Conservation (phyloP, 441 rosid genomes). For the Theobroma grandiflorum region DNA sequence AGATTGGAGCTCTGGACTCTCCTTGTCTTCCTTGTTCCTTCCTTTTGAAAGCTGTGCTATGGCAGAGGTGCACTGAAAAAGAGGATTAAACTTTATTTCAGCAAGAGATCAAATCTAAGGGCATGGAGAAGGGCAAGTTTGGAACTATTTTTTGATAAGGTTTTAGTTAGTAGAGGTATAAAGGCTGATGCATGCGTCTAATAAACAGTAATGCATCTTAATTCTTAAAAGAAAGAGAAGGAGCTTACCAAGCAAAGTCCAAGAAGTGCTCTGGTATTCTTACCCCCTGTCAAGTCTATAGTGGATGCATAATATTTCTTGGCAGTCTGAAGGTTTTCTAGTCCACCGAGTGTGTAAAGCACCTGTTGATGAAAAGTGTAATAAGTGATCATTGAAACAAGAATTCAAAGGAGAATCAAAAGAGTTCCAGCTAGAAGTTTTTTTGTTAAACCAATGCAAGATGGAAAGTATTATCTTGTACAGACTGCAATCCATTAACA, state of each 20-base stretch:
- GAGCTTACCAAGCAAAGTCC: constrained; percentile 91
- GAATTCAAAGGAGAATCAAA: not conserved
- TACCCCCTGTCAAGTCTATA: constrained; percentile 88
- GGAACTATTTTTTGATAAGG: not conserved
- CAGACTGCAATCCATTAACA: not conserved
- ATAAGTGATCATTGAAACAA: not conserved
- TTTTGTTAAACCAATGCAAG: constrained; percentile 2
- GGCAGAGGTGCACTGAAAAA: constrained; percentile 77
- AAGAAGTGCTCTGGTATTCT: constrained; percentile 87
- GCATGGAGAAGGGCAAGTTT: not conserved
- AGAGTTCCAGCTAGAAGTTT: constrained; percentile 1
- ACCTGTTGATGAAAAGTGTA: constrained; percentile 56
- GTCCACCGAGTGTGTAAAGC: constrained; percentile 92
- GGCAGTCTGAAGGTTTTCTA: constrained; percentile 84
- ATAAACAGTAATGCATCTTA: not conserved
- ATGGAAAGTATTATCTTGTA: not conserved
- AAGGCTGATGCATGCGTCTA: not conserved
- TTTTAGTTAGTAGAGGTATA: not conserved
- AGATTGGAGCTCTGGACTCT: constrained; percentile 77
- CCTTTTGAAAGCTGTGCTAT: constrained; percentile 83
- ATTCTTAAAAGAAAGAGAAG: constrained; percentile 23
- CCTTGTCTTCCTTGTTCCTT: constrained; percentile 88
- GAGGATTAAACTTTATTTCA: constrained; percentile 10
- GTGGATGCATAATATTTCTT: constrained; percentile 93
- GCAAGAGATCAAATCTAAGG: constrained; percentile 2